A percentile compares a stretch with the other conserved stretches of the same genome.
These are phyloP conservation scores for Astrephomene gubernaculifera DNA, from an alignment of 139 green algal genomes.

Conservation along the genomic window DNA sequence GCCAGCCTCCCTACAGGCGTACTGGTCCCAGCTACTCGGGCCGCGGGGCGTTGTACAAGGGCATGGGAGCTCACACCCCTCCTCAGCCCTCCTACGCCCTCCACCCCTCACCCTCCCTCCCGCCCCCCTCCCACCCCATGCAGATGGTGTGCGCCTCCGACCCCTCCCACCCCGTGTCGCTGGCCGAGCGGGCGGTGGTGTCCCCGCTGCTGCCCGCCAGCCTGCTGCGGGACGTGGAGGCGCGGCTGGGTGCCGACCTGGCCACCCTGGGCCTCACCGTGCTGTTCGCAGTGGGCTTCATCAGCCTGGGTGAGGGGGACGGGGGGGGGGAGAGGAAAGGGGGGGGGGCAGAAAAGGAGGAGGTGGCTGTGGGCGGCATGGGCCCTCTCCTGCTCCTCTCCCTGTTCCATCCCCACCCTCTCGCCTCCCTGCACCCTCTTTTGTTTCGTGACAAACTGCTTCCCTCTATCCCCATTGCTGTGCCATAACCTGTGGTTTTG, in stretches of 20 bases:
- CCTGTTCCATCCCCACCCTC: background rate
- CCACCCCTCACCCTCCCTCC: too few relatives aligned
- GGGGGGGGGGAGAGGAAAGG: background rate
- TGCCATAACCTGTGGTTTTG: too few relatives aligned
- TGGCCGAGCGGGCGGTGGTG: conserved; percentile 6
- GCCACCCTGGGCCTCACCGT: background rate
- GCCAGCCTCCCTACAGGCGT: too few relatives aligned
- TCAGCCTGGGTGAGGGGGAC: conserved; percentile 9
- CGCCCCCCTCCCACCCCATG: background rate
- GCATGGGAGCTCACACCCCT: too few relatives aligned
- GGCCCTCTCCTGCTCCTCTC: background rate
- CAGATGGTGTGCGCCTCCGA: conserved; percentile 41
- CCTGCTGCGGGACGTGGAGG: conserved; percentile 31
- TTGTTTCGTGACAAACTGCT: too few relatives aligned
- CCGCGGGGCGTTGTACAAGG: too few relatives aligned
- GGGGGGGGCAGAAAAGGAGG: background rate
- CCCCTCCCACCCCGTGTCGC: conserved; percentile 3
- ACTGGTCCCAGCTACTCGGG: too few relatives aligned
- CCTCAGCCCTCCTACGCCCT: too few relatives aligned
- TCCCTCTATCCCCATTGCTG: too few relatives aligned
- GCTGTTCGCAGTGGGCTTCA: conserved; percentile 30
- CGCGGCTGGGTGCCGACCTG: conserved; percentile 24
- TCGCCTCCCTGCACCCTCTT: too few relatives aligned
- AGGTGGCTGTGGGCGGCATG: background rate
- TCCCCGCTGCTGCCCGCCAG: background rate